Base-by-base conservation (phyloP, 2,329 filamentous ascomycete species). In the Chalaropsis thielavioides region DNA sequence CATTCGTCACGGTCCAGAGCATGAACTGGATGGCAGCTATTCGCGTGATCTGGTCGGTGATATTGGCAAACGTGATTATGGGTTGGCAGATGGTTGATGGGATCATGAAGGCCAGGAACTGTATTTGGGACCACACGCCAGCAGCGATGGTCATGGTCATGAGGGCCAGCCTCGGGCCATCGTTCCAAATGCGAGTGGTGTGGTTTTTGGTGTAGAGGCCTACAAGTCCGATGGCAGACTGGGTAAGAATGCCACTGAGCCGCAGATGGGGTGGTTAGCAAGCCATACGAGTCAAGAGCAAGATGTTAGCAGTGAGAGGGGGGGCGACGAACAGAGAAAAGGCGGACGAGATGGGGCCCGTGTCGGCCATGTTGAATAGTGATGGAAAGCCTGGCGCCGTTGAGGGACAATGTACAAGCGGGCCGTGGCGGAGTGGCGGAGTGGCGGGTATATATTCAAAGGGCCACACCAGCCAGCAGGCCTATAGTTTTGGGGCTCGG, bases 101-200 rank as follows among this genome's bases (percentile, higher is more conserved):
- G 71, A 82, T 75, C 63, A 81, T 70, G 27, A 79, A 78, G 35
- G 79, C 73, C 64, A 79, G 72, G 68, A 84, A 84, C 65, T 77
- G 77, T 67, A 76, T 71, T 49, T 80, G 73, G 59, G 81, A 80
- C 82, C 82, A 85, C 61, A 81, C 74, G 68, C 77, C 76, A 38
- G 80, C 75, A 66, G 77, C 75, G 31, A 77, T 67, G 70, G 83
- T 76, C 71, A 83, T 83, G 69, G 75, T 72, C 70, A 79, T 74
- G 80, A 84, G 81, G 81, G 78, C 81, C 81, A 84, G 82, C 81
- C 82, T 83, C 81, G 79, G 77, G 75, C 80, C 79, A 74, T 83
- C 80, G 73, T 79, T 77, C 71, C 81, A 76, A 67, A 82, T 72
- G 49, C 77, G 73, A 67, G 76, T 76, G 71, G 77, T 75, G 75